Evolutionary conservation across 2,329 filamentous ascomycete species (phyloP).

Genomic region (Alternaria sp.): DNA sequence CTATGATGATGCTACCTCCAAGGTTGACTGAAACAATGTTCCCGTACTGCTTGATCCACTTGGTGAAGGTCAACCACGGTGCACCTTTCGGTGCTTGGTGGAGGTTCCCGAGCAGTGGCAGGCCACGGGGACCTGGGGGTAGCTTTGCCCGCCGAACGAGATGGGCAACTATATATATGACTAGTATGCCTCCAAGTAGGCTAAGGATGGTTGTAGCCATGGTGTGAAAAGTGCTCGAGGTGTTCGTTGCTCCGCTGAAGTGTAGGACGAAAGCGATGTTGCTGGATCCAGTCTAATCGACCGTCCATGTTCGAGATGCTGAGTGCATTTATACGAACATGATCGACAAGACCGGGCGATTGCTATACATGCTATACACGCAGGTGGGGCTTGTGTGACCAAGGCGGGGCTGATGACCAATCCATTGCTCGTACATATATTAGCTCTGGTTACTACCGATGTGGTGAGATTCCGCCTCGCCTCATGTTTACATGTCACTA

Average conservation of each 20-base stretch:
- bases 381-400: not conserved
- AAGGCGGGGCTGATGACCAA: not conserved
- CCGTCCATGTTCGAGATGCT: not conserved
- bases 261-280: not conserved
- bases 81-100: slow-evolving; percentile 38
- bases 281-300: not conserved
- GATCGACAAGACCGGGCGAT: not conserved
- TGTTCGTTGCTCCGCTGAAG: not conserved
- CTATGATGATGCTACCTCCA: slow-evolving; percentile 45
- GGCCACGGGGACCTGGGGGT: slow-evolving; percentile 40
- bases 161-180: not conserved
- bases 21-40: slow-evolving; percentile 45
- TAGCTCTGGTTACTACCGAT: too few species aligned
- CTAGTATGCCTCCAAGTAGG: not conserved
- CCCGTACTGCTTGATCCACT: slow-evolving; percentile 49
- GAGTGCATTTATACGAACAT: not conserved
- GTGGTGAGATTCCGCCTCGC: not conserved
- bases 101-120: slow-evolving; percentile 46
- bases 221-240: not conserved
- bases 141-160: not conserved
- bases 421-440: not conserved
- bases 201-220: not conserved
- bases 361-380: not conserved
- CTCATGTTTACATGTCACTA: too few species aligned
- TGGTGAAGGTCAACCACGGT: slow-evolving; percentile 36